Percentiles rank a stretch among this genome's conserved stretches.
These are phyloP conservation scores for Sedum album DNA, from an alignment of 164 flowering plant genomes.

Conservation along the genomic window DNA sequence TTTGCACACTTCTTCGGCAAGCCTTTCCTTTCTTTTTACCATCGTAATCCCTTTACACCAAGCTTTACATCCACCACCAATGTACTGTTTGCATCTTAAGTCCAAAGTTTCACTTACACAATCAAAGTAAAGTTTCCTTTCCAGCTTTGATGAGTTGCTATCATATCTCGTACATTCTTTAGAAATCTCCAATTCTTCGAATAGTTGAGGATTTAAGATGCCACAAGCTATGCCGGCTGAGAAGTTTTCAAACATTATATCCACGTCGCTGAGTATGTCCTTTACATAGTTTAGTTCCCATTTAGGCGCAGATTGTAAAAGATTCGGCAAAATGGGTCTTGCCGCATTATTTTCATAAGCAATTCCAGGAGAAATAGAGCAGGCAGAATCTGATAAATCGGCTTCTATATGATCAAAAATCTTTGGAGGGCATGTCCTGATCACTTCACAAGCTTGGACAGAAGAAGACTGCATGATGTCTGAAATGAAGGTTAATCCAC, in stretches of 20 bases:
- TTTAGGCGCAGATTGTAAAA: conserved; percentile 12
- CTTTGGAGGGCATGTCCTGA: too few relatives aligned
- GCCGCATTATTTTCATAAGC: conserved; percentile 3
- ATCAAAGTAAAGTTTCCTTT: conserved; percentile 54
- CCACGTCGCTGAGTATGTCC: conserved; percentile 40
- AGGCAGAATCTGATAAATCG: conserved; percentile 76
- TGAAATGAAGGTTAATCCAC: too few relatives aligned
- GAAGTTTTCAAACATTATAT: conserved; percentile 50
- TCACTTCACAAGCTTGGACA: too few relatives aligned
- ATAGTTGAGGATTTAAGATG: conserved; percentile 53
- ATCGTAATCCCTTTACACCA: conserved; percentile 48
- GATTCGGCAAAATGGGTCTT: too few relatives aligned
- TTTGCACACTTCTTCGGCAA: too few relatives aligned
- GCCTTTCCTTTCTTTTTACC: conserved; percentile 48
- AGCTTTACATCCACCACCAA: conserved; percentile 36
- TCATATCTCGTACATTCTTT: conserved; percentile 16
- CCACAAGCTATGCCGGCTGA: conserved; percentile 38
- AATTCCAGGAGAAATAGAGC: conserved; percentile 31
- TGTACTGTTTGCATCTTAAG: conserved; percentile 39
- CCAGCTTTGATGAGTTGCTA: conserved; percentile 19
- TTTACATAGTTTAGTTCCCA: conserved; percentile 64
- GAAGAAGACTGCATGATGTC: too few relatives aligned
- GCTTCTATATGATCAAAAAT: too few relatives aligned
- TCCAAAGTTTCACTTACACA: conserved; percentile 68
- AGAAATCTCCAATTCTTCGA: conserved; percentile 46